Evolutionary conservation across 495 filamentous ascomycete genomes (phyloP), one percentile per base, ranked within the genome.

Genomic region (Opeltia flavorubescens): DNA sequence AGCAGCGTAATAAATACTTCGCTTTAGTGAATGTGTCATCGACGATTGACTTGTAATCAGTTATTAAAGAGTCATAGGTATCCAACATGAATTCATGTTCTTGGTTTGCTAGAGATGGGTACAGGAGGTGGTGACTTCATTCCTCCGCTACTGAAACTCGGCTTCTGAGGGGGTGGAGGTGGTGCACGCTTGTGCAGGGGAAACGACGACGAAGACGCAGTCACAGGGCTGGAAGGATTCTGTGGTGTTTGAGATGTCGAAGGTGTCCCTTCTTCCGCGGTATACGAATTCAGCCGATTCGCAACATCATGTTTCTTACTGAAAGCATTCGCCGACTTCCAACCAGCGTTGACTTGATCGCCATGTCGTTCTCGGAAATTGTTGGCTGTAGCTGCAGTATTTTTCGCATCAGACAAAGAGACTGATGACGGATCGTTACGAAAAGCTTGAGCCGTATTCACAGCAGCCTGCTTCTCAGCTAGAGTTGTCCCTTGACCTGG

Each of bases 331-430:
- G 78, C 75, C n/a, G 69, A 70, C 55, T 74, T 66, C 59, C 72
- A 68, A 0, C 83, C 85, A 6, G 74, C 64, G 2, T 79, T 72
- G 5, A 87, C 77, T 56, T 87, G 78, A 23, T 80, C 82, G 4
- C 77, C 77, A 59, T 87, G 82, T 40, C 79, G 51, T 59, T 84
- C 77, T 18, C 82, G 79, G 56, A 89, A 86, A 52, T 79, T 84
- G 44, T 78, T 78, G 9, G 75, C 67, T 21, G 81, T 80, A n/a
- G 67, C 66, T 2, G 72, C 72, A 15, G 79, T 71, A 39, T 59
- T 59, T 44, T 58, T 67, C 0, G 72, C 69, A 51, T 81, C 78
- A 5, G 67, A 56, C 4, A 75, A 45, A 1, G 76, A 78, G 13
- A 82, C 71, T 3, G 75, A 72, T 9, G 72, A 64, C 11, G 76